Conservation (phyloP, 2,329 filamentous ascomycete species). For the Fusarium abutilonis region DNA sequence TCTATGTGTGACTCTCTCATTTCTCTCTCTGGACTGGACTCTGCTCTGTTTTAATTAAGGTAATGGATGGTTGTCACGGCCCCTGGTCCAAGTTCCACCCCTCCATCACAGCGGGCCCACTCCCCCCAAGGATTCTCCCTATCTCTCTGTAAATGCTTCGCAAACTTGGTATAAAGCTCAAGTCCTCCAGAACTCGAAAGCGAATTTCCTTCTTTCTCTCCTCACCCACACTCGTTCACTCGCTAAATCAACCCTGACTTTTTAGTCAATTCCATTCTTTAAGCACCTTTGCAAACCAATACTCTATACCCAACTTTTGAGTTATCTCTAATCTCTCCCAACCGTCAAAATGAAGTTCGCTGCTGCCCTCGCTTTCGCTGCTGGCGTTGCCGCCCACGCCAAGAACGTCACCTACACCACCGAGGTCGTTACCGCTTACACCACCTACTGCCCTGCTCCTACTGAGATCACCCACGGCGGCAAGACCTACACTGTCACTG, state of each 20-base stretch:
- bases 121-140: conserved; percentile 32
- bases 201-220: conserved; percentile 49
- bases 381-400: conserved; percentile 59
- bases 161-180: conserved; percentile 60
- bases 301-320: conserved; percentile 46
- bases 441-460: conserved; percentile 76
- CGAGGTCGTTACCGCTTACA: conserved; percentile 71
- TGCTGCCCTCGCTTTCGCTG: conserved; percentile 62
- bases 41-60: conserved; percentile 21
- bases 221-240: conserved; percentile 54
- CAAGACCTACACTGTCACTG: conserved; percentile 75
- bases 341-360: conserved; percentile 73
- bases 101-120: conserved; percentile 20
- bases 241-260: conserved; percentile 44
- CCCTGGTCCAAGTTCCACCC: conserved; percentile 16
- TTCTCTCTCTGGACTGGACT: conserved; percentile 8
- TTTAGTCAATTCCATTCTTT: conserved; percentile 46
- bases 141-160: conserved; percentile 20
- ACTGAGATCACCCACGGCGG: conserved; percentile 71
- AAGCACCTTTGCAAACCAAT: conserved; percentile 42
- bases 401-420: conserved; percentile 65
- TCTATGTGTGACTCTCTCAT: conserved; percentile 10
- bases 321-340: conserved; percentile 51
- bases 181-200: conserved; percentile 53
- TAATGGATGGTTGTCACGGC: conserved; percentile 13